A percentile compares a stretch with the other conserved stretches of the same genome.
Evolutionary conservation across 345 rosid genomes (phyloP).

Genomic region (Syzygium aromaticum): DNA sequence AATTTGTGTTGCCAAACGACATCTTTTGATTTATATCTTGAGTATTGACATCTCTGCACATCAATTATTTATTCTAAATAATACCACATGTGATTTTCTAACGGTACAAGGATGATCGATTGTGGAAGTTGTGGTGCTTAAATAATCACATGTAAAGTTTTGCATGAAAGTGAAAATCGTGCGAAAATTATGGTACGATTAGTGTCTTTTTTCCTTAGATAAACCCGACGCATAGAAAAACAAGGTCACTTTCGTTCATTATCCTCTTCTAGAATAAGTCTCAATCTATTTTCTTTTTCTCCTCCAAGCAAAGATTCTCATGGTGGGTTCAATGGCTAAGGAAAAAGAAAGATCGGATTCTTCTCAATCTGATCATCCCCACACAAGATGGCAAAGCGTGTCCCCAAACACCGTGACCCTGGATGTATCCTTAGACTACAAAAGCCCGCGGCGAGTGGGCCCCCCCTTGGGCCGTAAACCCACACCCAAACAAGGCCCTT

Average conservation of each 20-base stretch:
- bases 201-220: not conserved
- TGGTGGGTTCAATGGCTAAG: not conserved
- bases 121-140: accelerated
- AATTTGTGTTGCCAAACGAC: not conserved
- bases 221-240: not conserved
- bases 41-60: not conserved
- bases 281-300: not conserved
- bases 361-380: not conserved
- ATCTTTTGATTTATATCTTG: not conserved
- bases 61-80: not conserved
- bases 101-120: not conserved
- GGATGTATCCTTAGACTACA: not conserved
- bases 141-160: not conserved
- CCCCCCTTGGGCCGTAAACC: not conserved
- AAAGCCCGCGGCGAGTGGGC: not conserved
- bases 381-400: not conserved
- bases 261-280: not conserved
- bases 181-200: not conserved
- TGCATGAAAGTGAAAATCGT: not conserved
- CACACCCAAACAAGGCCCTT: not conserved
- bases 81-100: not conserved
- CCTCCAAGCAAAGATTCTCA: not conserved
- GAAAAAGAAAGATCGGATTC: not conserved
- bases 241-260: not conserved
- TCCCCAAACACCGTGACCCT: not conserved